A percentile compares a stretch with the other conserved stretches of the same genome.
Conservation (phyloP, 371 early-diverging fungal genomes). For the Lichtheimia hyalospora region DNA sequence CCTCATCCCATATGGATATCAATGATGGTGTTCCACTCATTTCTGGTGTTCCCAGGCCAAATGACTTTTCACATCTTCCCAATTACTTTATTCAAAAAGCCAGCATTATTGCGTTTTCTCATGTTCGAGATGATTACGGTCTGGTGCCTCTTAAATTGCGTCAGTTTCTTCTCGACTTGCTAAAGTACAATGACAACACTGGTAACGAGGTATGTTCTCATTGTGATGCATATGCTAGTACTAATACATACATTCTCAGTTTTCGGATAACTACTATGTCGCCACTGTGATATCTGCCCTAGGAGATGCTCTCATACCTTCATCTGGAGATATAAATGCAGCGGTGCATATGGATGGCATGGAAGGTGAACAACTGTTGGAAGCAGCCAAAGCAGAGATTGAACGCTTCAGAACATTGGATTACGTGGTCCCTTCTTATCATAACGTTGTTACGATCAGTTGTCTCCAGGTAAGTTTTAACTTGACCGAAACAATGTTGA, state of each 20-base stretch:
- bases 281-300: conserved; percentile 71
- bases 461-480: conserved; percentile 65
- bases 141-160: conserved; percentile 67
- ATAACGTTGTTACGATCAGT: conserved; percentile 79
- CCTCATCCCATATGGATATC: conserved; percentile 13
- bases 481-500: not conserved
- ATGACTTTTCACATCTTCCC: conserved; percentile 80
- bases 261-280: conserved; percentile 82
- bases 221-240: not conserved
- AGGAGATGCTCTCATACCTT: conserved; percentile 67
- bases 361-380: conserved; percentile 53
- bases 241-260: conserved; percentile 34
- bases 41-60: conserved; percentile 74
- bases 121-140: conserved; percentile 66
- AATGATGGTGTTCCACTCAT: conserved; percentile 48
- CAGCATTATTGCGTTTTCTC: conserved; percentile 72
- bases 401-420: conserved; percentile 81
- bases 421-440: conserved; percentile 81
- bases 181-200: conserved; percentile 90
- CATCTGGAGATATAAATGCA: conserved; percentile 34
- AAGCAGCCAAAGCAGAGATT: conserved; percentile 69
- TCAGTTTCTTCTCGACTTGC: conserved; percentile 70
- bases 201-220: conserved; percentile 65
- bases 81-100: conserved; percentile 93
- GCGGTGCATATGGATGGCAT: conserved; percentile 37